Conservation (phyloP, 352 stramenopile genomes). For the Peronospora destructor region DNA sequence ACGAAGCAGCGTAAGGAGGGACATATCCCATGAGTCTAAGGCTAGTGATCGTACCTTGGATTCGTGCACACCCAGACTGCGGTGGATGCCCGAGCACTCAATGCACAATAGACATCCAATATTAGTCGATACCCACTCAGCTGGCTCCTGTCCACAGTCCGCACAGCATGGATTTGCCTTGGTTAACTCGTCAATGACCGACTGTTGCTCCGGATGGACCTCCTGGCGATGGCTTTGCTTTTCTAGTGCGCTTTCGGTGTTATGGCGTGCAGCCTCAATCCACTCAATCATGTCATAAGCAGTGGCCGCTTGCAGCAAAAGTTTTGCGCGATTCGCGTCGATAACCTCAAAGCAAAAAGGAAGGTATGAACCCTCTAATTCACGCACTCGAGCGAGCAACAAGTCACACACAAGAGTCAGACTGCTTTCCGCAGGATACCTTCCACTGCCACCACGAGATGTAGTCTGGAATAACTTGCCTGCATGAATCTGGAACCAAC, state of each 20-base stretch:
- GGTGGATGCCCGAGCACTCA: conserved; percentile 94
- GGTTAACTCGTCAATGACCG: conserved; percentile 55
- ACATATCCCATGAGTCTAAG: conserved; percentile 87
- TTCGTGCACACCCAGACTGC: conserved; percentile 93
- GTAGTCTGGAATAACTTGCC: conserved; percentile 79
- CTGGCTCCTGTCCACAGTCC: conserved; percentile 66
- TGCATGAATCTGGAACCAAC: conserved; percentile 84
- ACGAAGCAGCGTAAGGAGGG: conserved; percentile 50
- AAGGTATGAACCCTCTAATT: conserved; percentile 41
- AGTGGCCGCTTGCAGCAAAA: conserved; percentile 70
- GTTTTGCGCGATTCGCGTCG: conserved; percentile 68
- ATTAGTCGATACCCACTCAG: conserved; percentile 96
- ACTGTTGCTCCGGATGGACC: conserved; percentile 77
- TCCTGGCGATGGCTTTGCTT: conserved; percentile 75
- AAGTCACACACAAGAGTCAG: conserved; percentile 74
- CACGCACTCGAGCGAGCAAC: conserved; percentile 71
- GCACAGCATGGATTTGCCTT: conserved; percentile 54
- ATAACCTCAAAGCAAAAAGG: conserved; percentile 83
- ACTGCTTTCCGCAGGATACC: conserved; percentile 53
- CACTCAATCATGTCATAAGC: conserved; percentile 69
- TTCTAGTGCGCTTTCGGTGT: conserved; percentile 76
- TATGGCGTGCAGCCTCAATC: conserved; percentile 74
- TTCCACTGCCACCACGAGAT: conserved; percentile 32
- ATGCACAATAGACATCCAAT: conserved; percentile 95
- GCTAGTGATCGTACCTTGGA: conserved; percentile 92